Evolutionary conservation across 106 monocot species (phyloP), one percentile per base, ranked within the genome.

Genomic region (Dendrobium chrysotoxum): DNA sequence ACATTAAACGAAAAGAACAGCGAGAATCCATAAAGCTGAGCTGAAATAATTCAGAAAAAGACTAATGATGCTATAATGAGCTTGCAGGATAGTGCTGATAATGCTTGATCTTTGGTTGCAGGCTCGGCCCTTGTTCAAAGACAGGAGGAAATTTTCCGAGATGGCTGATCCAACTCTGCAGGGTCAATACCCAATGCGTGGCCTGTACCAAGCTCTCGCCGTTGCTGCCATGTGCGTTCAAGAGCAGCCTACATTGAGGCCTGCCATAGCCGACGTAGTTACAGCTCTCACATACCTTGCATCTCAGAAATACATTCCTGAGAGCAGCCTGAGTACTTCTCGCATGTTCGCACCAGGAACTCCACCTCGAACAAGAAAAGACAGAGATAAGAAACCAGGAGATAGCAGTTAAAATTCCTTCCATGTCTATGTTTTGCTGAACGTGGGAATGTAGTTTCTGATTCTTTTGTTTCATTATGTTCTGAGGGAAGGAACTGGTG

Each of bases 161-260:
- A 78, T 85, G 85, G 82, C 82, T 12, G 85, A 85, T 30, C 85
- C 85, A 57, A 23, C 44, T 70, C 85, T 85, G 26, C 70, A 81
- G 38, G 85, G 85, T 2, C 53, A 79, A 21, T 85, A 78, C 31
- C 85, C 85, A 26, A 18, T 50, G 26, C 77, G 85, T 16, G 81
- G 81, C 5, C 47, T 85, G 30, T 81, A 81, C 28, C 85, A 85
- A 50, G 85, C 85, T 28, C 81, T 85, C 40, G 85, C 85, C 40
- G 82, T 85, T 4, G 85, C 85, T 58, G 85, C 85, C 26, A 85
- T 85, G 85, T 85, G 85, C 23, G 85, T 85, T 12, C 85, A 82
- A 38, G 85, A 85, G 40, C 79, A 85, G 21, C 85, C 85, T 35
- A 74, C 64, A 0, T 9, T 79, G 64, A 78, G 85, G 78, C 85